Evolutionary conservation across 1,284 basidiomycete species (phyloP).

Genomic region (Hemileccinum hortonii): DNA sequence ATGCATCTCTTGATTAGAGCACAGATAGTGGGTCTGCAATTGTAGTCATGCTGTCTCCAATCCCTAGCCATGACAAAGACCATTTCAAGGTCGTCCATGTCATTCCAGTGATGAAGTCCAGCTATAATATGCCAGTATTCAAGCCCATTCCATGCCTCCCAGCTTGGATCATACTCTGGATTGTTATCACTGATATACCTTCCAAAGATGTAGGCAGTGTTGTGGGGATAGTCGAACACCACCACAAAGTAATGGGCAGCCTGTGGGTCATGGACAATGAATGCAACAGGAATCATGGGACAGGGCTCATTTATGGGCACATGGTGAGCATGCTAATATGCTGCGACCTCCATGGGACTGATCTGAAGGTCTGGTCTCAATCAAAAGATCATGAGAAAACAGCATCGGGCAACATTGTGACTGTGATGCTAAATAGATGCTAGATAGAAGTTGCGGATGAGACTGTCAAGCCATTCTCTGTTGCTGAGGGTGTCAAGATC

Average conservation of each 20-base stretch:
- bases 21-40: conserved; percentile 6
- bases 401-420: background rate
- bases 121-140: conserved; percentile 6
- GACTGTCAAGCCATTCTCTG: background rate
- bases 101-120: conserved; percentile 8
- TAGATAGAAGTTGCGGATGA: conserved; percentile 1
- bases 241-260: conserved; percentile 9
- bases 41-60: conserved; percentile 14
- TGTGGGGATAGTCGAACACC: conserved; percentile 3
- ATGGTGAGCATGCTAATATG: background rate
- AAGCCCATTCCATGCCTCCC: conserved; percentile 5
- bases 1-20: conserved; percentile 1
- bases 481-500: background rate
- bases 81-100: background rate
- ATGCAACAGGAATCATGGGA: background rate
- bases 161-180: conserved; percentile 1
- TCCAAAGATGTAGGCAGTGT: conserved; percentile 5
- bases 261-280: background rate
- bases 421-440: conserved; percentile 2
- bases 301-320: background rate
- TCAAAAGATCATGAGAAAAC: background rate
- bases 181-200: background rate
- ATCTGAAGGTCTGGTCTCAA: background rate
- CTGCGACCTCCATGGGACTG: background rate
- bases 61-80: background rate